These are phyloP conservation scores for Colletotrichum karsti DNA, from an alignment of 2,329 filamentous ascomycete genomes.

Conservation along the genomic window DNA sequence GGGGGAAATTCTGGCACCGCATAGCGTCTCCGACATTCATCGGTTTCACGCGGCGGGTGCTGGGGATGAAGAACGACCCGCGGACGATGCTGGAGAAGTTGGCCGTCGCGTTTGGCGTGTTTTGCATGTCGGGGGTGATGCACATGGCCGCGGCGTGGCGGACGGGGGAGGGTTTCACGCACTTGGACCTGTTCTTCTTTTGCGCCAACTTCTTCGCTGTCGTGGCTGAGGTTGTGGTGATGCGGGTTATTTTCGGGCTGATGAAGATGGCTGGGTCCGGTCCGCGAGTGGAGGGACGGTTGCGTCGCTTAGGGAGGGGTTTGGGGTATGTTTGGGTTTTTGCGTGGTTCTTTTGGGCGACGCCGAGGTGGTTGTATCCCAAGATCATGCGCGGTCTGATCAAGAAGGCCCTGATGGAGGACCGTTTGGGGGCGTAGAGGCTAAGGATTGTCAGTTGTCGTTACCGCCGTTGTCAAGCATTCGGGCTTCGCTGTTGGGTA, in stretches of 20 bases:
- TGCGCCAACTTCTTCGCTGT: not conserved
- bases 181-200: not conserved
- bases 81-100: not conserved
- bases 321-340: not conserved
- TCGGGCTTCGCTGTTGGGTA: too few species aligned
- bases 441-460: too few species aligned
- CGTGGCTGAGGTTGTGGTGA: not conserved
- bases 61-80: not conserved
- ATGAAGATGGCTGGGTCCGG: not conserved
- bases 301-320: not conserved
- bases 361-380: constrained; percentile 1
- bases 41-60: not conserved
- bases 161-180: not conserved
- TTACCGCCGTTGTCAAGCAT: too few species aligned
- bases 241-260: not conserved
- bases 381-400: not conserved
- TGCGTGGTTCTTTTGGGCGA: not conserved
- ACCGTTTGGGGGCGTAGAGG: not conserved
- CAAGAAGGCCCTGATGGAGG: not conserved
- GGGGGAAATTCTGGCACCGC: not conserved
- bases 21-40: not conserved
- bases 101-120: not conserved
- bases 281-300: not conserved
- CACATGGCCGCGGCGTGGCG: constrained; percentile 44
- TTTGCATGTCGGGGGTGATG: constrained; percentile 48